Conservation (phyloP, 73 alveolate genomes). For the Strombidium stylifer region DNA sequence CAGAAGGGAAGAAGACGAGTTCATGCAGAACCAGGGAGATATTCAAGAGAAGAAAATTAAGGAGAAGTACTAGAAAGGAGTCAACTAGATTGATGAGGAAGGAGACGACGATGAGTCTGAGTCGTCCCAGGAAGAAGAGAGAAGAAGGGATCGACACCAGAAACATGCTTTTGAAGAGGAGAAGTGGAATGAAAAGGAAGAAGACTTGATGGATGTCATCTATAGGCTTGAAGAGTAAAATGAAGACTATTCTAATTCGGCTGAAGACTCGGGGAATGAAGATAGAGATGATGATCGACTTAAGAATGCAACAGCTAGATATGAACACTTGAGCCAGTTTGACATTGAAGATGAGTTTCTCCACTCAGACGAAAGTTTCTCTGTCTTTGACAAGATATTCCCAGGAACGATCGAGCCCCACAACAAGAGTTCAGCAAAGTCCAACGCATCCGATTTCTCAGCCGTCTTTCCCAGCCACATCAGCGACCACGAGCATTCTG, state of each 20-base stretch:
- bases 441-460: not conserved
- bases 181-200: no score
- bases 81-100: no score
- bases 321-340: conserved; percentile 60
- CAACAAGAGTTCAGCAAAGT: not conserved
- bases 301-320: not conserved
- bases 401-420: no score
- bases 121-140: conserved; percentile 41
- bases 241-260: no score
- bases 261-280: no score
- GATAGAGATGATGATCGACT: not conserved
- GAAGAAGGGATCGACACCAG: not conserved
- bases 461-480: not conserved
- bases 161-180: conserved; percentile 9
- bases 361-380: conserved; percentile 25
- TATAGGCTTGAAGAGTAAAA: no score
- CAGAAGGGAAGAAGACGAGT: no score
- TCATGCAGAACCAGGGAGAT: no score
- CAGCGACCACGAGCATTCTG: conserved; percentile 1
- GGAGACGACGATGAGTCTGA: conserved; percentile 38
- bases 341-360: conserved; percentile 78
- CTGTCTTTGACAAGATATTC: no score
- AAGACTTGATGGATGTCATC: no score
- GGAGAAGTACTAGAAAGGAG: no score
- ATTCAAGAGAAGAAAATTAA: no score